Evolutionary conservation across 768 basidiomycete species (phyloP).

Genomic region (Tylopilus felleus): DNA sequence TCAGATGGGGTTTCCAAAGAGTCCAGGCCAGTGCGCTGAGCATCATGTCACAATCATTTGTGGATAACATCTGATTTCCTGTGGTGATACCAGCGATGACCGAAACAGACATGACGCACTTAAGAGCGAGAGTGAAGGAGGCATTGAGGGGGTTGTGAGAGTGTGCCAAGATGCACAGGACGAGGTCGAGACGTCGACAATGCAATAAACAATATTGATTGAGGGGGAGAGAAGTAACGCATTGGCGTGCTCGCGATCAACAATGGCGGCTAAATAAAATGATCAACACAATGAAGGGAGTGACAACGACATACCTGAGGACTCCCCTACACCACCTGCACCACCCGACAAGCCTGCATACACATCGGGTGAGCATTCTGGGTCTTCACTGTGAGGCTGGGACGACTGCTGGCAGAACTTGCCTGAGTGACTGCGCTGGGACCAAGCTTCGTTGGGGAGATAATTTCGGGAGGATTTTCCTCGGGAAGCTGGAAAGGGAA

Average conservation of each 20-base stretch:
- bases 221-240: background rate
- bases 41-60: conserved; percentile 80
- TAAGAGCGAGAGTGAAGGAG: no score
- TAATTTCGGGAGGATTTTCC: conserved; percentile 45
- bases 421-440: conserved; percentile 49
- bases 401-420: conserved; percentile 45
- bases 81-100: no score
- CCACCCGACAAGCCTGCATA: no score
- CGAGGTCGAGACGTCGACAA: background rate
- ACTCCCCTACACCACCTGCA: no score
- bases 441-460: conserved; percentile 57
- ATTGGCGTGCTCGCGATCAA: background rate
- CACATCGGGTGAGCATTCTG: conserved; percentile 37
- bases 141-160: no score
- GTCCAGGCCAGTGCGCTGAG: conserved; percentile 52
- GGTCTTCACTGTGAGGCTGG: conserved; percentile 61
- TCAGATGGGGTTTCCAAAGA: conserved; percentile 69
- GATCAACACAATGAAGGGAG: background rate
- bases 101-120: no score
- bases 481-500: conserved; percentile 40
- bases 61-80: conserved; percentile 92
- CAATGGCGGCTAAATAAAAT: background rate
- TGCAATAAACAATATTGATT: background rate
- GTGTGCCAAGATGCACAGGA: background rate
- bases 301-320: no score